Evolutionary conservation across 2,329 filamentous ascomycete species (phyloP), one percentile per base, ranked within the genome.

Genomic region (Clonostachys chloroleuca): DNA sequence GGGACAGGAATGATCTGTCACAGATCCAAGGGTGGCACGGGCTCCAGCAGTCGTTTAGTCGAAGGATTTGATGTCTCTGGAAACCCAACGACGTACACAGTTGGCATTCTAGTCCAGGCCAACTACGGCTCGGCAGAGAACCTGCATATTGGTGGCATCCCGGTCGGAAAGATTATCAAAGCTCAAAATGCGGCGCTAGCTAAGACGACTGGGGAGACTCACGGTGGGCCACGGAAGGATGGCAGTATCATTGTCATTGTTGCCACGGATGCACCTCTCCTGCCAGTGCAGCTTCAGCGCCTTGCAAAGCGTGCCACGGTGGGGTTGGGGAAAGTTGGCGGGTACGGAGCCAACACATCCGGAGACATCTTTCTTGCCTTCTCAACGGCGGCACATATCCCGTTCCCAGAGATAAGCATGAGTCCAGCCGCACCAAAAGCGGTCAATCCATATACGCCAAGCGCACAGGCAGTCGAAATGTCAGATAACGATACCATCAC

Each of bases 1-100:
- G 84, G 84, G n/a, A 83, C 82, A 0, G 83, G 82, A 13, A 86
- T 86, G 81, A 72, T 81, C 36, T 84, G 80, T 56, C 80, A 85
- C 55, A 75, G 74, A 52, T 84, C 81, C 67, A 86, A 86, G 59
- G 84, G 81, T 35, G 83, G 84, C 1, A 87, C 83, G 0, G 83
- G 83, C 2, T 82, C 75, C 1, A 77, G 76, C 54, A 82, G 75
- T 43, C 73, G 84, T 20, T 52, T 80, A 8, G 72, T 86, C n/a
- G 62, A 66, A 3, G 75, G 76, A 0, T 53, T 69, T 20, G 67
- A 69, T 41, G 47, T 43, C 12, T 50, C 56, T 5, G 61, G 58
- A 1, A 58, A 56, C 4, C 53, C 57, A 6, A 70, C 63, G 47
- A 62, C 66, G 4, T 86, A 81, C 55, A 83, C 77, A 0, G 69